Base-by-base conservation (phyloP, 176 grass and related monocot genomes). In the Juncus effusus region DNA sequence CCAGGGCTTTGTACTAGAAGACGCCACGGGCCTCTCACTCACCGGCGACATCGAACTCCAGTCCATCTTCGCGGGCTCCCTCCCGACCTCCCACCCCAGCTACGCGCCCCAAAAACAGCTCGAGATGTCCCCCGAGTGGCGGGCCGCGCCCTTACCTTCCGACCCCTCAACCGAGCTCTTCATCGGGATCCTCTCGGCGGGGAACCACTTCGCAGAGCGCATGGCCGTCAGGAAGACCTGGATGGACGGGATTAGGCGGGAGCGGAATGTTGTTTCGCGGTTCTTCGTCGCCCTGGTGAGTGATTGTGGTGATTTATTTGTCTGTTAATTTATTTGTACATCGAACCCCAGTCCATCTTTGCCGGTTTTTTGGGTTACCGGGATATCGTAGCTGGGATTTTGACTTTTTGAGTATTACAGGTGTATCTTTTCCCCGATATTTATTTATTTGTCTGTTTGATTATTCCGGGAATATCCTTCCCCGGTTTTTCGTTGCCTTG, bases 221-320 rank as follows among this genome's bases (percentile, higher is more conserved):
- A 99, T 99, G 95, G 83, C 95, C 4, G 89, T 78, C 10, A 89
- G 95, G 38, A 99, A 93, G 75, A 86, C 95, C 67, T 99, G 95
- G 95, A 99, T 99, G 83, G 83, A 83, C 41, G 67, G 85, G 69
- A 81, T 85, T 3, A 77, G 77, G 42, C 69, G 67, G 79, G 83
- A 87, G 13, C 74, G 63, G 0, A 85, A 93, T 77, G 56, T 97
- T 1, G 83, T 97, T 5, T 80, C 85, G 15, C 77, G 88, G 3
- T 97, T 97, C 79, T 97, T 97, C 89, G 94, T 97, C 80, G 94
- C 88, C 10, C 67, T 97, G 94, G 94, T 97, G 83, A 67, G 64
- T 80, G 1, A 28, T 28, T 28, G 56, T 70, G 52, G 35, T 72
- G 60, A n/a, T 56, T 36, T 52, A 59, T 12, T 51, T 69, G 13